Evolutionary conservation across 306 rosid species (phyloP), one percentile per base, ranked within the genome.

Genomic region (Rosa persica): DNA sequence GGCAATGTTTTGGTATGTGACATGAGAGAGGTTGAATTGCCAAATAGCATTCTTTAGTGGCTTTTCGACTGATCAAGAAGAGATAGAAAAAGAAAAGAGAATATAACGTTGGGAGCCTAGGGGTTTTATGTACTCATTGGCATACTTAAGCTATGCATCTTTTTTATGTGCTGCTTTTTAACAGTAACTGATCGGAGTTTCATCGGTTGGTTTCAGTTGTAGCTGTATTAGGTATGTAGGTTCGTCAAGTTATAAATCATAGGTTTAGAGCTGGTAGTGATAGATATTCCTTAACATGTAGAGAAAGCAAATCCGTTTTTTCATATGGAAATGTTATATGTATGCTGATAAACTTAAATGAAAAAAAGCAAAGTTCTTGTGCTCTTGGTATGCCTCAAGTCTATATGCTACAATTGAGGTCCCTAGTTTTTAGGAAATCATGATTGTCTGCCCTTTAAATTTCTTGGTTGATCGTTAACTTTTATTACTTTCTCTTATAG

Each of bases 401-500:
- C 10, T 43, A 25, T 25, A 52, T 34, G 47, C 61, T 65, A 42
- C 40, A 51, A 51, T 6, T 42, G 49, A 6, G 25, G 27, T 52
- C 19, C 4, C 57, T 47, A 30, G 54, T 49, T 69, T 4, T 49
- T 8, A 19, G 51, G 34, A 20, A 70, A 19, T 16, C 8, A 11
- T 36, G 16, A 19, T 5, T 34, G 57, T 46, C 44, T 27, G 0
- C 39, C 27, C 23, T 46, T 71, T 64, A 49, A 4, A 22, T 8
- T 61, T 49, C 1, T 64, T 9, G n/a, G 9, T 65, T 55, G 42
- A 71, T 69, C 17, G 22, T 44, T 74, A 16, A 54, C 38, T 72
- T 55, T 81, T 40, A 17, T 11, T 43, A 34, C 57, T 70, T 16
- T 44, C 1, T 36, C 23, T 62, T 79, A 15, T 55, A 88, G 81